A percentile compares a stretch with the other conserved stretches of the same genome.
Evolutionary conservation across 768 basidiomycete species (phyloP).

Genomic region (Kondoa subrosea): DNA sequence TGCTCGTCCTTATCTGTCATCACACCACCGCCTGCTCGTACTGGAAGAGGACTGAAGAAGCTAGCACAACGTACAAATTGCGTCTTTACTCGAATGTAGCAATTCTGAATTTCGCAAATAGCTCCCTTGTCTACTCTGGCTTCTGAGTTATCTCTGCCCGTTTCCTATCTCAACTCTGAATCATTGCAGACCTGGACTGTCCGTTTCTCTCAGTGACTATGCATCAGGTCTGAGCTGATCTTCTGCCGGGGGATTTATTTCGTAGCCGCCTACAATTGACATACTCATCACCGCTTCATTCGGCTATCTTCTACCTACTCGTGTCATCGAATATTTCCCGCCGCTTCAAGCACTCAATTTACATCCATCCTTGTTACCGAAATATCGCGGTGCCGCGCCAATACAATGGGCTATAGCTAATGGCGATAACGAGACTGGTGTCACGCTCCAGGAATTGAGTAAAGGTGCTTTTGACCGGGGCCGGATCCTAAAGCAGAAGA

Average conservation of each 20-base stretch:
- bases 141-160: not conserved
- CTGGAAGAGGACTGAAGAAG: not conserved
- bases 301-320: slow-evolving; percentile 25
- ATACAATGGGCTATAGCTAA: slow-evolving; percentile 25
- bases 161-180: not conserved
- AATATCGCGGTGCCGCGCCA: slow-evolving; percentile 25
- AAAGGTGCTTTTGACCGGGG: slow-evolving; percentile 15
- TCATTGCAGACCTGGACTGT: not conserved
- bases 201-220: not conserved
- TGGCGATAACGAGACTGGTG: slow-evolving; percentile 19
- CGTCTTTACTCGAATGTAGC: not conserved
- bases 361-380: slow-evolving; percentile 26
- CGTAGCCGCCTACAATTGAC: not conserved
- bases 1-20: not conserved
- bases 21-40: not conserved
- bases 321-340: slow-evolving; percentile 19
- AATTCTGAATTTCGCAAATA: not conserved
- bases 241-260: not conserved
- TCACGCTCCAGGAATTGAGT: slow-evolving; percentile 14
- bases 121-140: not conserved
- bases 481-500: slow-evolving; percentile 10
- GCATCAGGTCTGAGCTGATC: not conserved
- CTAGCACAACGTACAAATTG: not conserved
- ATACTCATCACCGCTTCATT: slow-evolving; percentile 28
- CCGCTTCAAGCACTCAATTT: slow-evolving; percentile 25